phyloP scores from a whole-genome alignment of 441 rosid genomes.

The Metrosideros polymorpha region DNA sequence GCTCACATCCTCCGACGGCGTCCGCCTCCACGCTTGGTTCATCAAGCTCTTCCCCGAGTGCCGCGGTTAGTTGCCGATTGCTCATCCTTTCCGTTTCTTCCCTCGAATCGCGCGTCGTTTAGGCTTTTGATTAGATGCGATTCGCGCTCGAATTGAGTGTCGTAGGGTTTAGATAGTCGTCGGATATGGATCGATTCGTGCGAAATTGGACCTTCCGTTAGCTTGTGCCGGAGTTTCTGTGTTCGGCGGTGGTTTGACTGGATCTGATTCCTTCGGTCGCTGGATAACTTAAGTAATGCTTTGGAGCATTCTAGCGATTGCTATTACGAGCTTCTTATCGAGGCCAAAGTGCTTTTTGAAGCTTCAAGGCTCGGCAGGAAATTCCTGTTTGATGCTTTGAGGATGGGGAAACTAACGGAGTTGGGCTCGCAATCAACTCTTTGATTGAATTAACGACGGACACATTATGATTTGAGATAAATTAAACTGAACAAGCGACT shows the following conservation, averaged over 20 bases:
- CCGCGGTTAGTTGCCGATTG: constrained; percentile 35
- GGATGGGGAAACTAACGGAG: not conserved
- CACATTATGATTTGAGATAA: not conserved
- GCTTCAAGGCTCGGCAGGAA: not conserved
- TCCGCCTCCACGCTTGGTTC: constrained; percentile 95
- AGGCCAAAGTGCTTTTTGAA: not conserved
- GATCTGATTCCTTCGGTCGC: not conserved
- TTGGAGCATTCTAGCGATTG: not conserved
- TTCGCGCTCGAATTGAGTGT: not conserved
- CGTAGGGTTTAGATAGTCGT: not conserved
- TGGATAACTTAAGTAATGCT: not conserved
- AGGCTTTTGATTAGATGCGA: not conserved
- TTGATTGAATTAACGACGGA: not conserved
- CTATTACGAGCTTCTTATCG: not conserved
- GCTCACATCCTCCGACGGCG: constrained; percentile 88
- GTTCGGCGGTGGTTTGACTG: not conserved
- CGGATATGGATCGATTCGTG: not conserved
- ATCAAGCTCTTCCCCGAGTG: constrained; percentile 77
- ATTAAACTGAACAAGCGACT: not conserved
- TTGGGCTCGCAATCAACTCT: not conserved
- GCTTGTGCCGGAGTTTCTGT: not conserved
- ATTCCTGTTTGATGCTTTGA: not conserved
- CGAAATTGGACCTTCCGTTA: not conserved
- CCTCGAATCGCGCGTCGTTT: not conserved
- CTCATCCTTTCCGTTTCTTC: not conserved